Conservation (phyloP, 768 basidiomycete species). For the Boletellus emodensis region DNA sequence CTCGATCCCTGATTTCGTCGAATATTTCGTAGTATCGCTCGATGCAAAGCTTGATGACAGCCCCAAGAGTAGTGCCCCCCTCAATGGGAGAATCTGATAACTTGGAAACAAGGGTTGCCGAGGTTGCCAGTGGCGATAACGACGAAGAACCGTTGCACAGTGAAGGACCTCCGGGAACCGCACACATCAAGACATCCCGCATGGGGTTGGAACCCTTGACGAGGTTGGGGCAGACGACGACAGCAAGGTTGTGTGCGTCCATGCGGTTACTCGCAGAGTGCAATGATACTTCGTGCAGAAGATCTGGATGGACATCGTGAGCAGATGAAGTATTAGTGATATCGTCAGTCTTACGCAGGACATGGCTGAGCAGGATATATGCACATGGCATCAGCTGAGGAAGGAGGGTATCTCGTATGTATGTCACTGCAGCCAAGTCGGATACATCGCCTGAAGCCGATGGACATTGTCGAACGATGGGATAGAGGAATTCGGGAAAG, state of each 20-base stretch:
- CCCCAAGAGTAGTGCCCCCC: constrained; percentile 62
- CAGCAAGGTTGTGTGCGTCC: constrained; percentile 79
- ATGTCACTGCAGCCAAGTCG: constrained; percentile 56
- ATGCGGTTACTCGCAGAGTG: constrained; percentile 66
- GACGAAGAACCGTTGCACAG: constrained; percentile 29
- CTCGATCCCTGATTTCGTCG: constrained; percentile 72
- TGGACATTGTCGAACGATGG: constrained; percentile 66
- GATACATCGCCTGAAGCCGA: constrained; percentile 44
- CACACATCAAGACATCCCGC: constrained; percentile 72
- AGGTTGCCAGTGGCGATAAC: constrained; percentile 12
- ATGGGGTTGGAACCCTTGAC: constrained; percentile 64
- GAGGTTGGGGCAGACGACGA: constrained; percentile 79
- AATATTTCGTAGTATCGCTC: constrained; percentile 83
- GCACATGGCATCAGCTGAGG: constrained; percentile 66
- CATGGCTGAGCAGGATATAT: constrained; percentile 67
- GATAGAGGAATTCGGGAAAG: constrained; percentile 70
- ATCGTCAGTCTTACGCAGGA: constrained; percentile 49
- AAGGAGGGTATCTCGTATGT: constrained; percentile 66
- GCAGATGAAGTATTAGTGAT: background rate
- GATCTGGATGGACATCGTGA: constrained; percentile 42
- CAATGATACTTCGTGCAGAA: constrained; percentile 75
- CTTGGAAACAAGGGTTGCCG: constrained; percentile 16
- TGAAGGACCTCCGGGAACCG: constrained; percentile 49
- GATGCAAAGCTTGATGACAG: constrained; percentile 72
- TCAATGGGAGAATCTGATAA: constrained; percentile 33